Evolutionary conservation across 441 rosid species (phyloP), one percentile per base, ranked within the genome.

Genomic region (Croton laevigatus): DNA sequence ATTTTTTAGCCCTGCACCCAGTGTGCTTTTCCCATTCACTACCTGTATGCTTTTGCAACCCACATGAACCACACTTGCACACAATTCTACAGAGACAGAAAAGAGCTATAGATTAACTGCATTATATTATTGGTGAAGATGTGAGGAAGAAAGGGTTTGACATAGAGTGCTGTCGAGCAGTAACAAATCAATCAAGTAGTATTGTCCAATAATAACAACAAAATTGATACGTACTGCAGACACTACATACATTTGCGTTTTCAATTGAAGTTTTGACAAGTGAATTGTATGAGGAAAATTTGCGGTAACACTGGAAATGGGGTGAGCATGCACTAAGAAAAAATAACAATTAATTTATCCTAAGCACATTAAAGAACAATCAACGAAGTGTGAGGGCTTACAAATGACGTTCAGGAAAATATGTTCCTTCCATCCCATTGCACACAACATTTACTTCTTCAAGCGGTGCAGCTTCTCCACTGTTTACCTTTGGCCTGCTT

Each of bases 1-100:
- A 95, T 75, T 95, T 95, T 84, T 95, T 95, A 32, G 99, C 99
- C 82, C 95, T 87, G 83, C 96, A 88, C 36, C 98, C 99, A 8
- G 97, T 91, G 84, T 95, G 99, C 71, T 85, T 80, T 78, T 95
- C 99, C 99, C 99, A 95, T 83, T 90, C 99, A 76, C 91, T 85
- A 46, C 88, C 97, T 51, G 91, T 75, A 81, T 79, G 91, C 85
- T 88, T 88, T 79, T 72, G 84, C 13, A 90, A 79, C 65, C 89
- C 99, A 69, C 98, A 95, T 9, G 85, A 83, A 75, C 93, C 92
- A 60, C 98, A 95, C 71, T 82, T 85, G 85, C 99, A 92, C 75
- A 71, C 78, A 80, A 95, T 86, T 77, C 99, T 95, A 77, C 34
- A 75, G 77, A 73, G 42, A 73, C 52, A 72, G 57, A 65, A 75